A percentile compares a stretch with the other conserved stretches of the same genome.
Conservation (phyloP, 192 early-diverging fungal genomes). For the Coemansia erecta region DNA sequence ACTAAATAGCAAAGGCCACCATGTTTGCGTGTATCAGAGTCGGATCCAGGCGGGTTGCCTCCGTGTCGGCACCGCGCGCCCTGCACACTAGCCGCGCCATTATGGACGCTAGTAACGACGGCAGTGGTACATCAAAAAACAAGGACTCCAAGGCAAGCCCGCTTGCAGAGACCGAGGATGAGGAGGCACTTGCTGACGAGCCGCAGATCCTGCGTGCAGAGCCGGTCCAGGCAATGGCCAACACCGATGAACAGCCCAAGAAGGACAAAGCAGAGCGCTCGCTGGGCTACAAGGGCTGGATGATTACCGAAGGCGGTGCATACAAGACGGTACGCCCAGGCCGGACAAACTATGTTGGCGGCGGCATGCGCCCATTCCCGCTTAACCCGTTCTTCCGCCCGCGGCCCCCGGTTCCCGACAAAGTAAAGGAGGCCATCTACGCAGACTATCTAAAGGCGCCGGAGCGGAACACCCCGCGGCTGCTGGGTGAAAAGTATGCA, state of each 20-base stretch:
- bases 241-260: constrained; percentile 2
- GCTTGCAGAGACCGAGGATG: neutral
- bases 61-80: constrained; percentile 12
- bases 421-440: constrained; percentile 71
- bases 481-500: constrained; percentile 65
- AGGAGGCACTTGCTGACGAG: neutral
- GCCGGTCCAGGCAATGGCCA: constrained; percentile 11
- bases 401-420: constrained; percentile 68
- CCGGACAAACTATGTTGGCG: constrained; percentile 28
- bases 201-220: constrained; percentile 21
- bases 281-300: constrained; percentile 34
- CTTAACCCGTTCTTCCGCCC: constrained; percentile 87
- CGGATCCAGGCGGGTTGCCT: constrained; percentile 6
- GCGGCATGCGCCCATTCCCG: constrained; percentile 69
- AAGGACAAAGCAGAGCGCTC: constrained; percentile 10
- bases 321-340: constrained; percentile 25
- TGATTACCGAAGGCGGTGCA: constrained; percentile 12
- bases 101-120: neutral
- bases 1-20: no score
- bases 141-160: neutral
- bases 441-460: constrained; percentile 60
- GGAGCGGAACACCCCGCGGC: constrained; percentile 61
- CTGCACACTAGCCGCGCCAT: constrained; percentile 10
- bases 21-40: constrained; percentile 26
- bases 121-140: neutral